These are phyloP conservation scores for Ampelocalamus luodianensis DNA, from an alignment of 176 grass and related monocot species.

Conservation along the genomic window DNA sequence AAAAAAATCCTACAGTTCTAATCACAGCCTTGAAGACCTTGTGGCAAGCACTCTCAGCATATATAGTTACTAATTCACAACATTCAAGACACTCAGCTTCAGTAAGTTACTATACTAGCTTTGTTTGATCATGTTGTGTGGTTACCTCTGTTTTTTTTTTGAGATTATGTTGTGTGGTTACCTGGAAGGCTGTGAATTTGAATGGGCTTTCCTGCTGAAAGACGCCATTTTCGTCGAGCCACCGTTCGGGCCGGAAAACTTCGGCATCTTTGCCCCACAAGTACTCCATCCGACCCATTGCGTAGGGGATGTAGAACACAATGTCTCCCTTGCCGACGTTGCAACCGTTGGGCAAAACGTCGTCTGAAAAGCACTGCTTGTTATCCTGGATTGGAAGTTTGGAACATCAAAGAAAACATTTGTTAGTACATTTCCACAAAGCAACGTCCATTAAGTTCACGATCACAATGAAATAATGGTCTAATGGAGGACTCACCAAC, in stretches of 20 bases:
- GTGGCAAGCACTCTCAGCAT: too few relatives aligned
- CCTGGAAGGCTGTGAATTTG: constrained; percentile 79
- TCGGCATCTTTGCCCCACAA: constrained; percentile 69
- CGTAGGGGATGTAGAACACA: constrained; percentile 63
- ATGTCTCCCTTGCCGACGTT: constrained; percentile 61
- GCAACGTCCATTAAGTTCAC: not conserved
- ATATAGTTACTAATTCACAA: not conserved
- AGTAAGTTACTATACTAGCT: not conserved
- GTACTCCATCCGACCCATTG: constrained; percentile 75
- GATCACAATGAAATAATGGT: not conserved
- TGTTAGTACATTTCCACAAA: too few relatives aligned
- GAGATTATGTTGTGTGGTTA: not conserved
- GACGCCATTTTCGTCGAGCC: constrained; percentile 54
- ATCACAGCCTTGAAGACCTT: too few relatives aligned
- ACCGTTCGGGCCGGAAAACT: constrained; percentile 61
- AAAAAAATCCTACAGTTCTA: too few relatives aligned
- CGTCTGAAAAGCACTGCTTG: constrained; percentile 73
- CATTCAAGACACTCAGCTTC: too few relatives aligned
- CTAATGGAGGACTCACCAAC: constrained; percentile 30
- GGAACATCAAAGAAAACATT: not conserved
- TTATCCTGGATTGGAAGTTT: constrained; percentile 41
- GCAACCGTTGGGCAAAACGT: constrained; percentile 57
- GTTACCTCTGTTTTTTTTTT: too few relatives aligned
- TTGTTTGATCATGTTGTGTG: not conserved
- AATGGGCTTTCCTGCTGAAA: constrained; percentile 62